Evolutionary conservation across 257 asterid species (phyloP), one percentile per base, ranked within the genome.

Genomic region (Mitragyna speciosa): DNA sequence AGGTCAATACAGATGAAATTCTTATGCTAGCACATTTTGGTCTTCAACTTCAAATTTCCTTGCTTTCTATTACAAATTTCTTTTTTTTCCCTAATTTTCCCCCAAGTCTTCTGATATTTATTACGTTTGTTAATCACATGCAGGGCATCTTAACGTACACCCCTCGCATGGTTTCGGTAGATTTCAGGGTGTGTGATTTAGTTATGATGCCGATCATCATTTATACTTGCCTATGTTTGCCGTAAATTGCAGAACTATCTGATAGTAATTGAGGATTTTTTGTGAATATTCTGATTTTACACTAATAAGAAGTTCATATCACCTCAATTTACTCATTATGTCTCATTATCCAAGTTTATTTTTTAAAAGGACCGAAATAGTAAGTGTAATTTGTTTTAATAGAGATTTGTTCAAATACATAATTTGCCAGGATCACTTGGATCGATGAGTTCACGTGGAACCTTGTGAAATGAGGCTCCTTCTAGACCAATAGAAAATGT

Each of bases 101-200:
- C n/a, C 41, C 24, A 74, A 74, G 1, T 75, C 67, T 61, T 75
- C 43, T 75, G 70, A 80, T 52, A 26, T 75, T 26, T 69, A 12
- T 79, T 82, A 73, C 48, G 77, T 82, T 28, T 85, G 80, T 85
- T 82, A 65, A 65, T 81, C 81, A 41, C 83, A 76, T 88, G 82
- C 88, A 95, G 99, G 99, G 99, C n/a, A 77, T 84, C 82, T 84
- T 80, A 83, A 93, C 99, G 1, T 92, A 92, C 88, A 95, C 97
- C 77, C 98, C 99, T 76, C 97, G 98, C 68, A 70, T 95, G 91
- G 90, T 95, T 81, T 91, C 98, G 3, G 83, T 95, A 72, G 96
- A 84, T 85, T 88, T 83, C 97, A 93, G 92, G 99, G 99, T 92
- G 81, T 47, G 26, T 76, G 58, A 84, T 77, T 48, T 47, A 64